Conservation (phyloP, 768 basidiomycete species). For the Podaxis rugospora region DNA sequence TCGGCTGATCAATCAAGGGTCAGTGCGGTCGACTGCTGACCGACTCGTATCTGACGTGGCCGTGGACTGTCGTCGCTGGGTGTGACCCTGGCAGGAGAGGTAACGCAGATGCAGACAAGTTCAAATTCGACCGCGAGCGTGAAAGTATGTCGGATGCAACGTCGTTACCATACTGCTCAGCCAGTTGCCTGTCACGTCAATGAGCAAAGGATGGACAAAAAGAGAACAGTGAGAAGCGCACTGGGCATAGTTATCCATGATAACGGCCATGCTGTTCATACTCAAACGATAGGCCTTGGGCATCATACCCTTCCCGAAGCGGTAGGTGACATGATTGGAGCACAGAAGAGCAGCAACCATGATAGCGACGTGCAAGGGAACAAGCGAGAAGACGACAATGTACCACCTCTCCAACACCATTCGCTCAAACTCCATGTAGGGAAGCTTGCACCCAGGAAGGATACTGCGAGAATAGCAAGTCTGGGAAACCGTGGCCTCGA, state of each 20-base stretch:
- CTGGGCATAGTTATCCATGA: constrained; percentile 83
- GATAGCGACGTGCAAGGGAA: constrained; percentile 59
- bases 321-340: constrained; percentile 79
- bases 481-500: constrained; percentile 71
- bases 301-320: constrained; percentile 88
- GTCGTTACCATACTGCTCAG: constrained; percentile 62
- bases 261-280: constrained; percentile 65
- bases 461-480: constrained; percentile 69
- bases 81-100: background rate
- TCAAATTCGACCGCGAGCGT: constrained; percentile 45
- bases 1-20: background rate
- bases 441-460: constrained; percentile 71
- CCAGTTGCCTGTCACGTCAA: constrained; percentile 47
- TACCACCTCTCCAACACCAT: constrained; percentile 59
- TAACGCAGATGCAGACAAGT: constrained; percentile 15
- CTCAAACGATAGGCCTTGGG: constrained; percentile 77
- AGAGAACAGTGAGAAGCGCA: constrained; percentile 24
- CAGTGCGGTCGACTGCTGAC: background rate
- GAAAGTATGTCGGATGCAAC: constrained; percentile 51
- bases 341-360: constrained; percentile 67
- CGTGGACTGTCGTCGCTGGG: background rate
- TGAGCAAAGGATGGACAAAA: background rate
- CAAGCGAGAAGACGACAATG: constrained; percentile 56
- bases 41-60: constrained; percentile 5
- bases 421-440: constrained; percentile 55